Conservation (phyloP, 345 rosid genomes). For the Lumnitzera racemosa region DNA sequence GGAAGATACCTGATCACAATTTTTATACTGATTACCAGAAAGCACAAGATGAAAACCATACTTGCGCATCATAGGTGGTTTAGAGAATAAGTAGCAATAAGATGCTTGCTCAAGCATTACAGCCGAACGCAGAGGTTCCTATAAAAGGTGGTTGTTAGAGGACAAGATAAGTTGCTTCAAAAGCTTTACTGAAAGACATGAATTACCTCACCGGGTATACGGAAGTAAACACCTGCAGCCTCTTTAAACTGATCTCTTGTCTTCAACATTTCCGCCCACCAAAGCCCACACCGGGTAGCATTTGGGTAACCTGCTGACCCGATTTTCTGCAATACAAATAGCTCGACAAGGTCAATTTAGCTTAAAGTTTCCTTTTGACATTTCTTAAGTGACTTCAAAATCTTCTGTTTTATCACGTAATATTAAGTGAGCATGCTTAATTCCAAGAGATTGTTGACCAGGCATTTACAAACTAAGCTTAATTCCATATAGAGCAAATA, state of each 20-base stretch:
- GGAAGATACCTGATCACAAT: constrained; percentile 76
- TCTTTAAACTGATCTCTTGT: constrained; percentile 78
- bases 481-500: background rate
- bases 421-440: no score
- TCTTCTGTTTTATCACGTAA: no score
- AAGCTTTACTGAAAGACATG: constrained; percentile 7
- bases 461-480: background rate
- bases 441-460: background rate
- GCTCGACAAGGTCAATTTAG: background rate
- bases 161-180: background rate
- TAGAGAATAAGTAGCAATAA: constrained; percentile 82
- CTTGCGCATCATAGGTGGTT: constrained; percentile 88
- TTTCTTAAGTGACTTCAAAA: no score
- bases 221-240: constrained; percentile 91
- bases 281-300: constrained; percentile 93
- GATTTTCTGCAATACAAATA: constrained; percentile 45
- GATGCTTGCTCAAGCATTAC: constrained; percentile 99
- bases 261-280: constrained; percentile 98
- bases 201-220: constrained; percentile 90
- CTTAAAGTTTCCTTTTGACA: background rate
- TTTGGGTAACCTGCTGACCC: constrained; percentile 70
- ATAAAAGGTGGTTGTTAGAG: constrained; percentile 16
- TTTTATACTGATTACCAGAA: constrained; percentile 90
- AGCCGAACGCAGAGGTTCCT: constrained; percentile 94
- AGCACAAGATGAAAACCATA: constrained; percentile 98